phyloP scores from a whole-genome alignment of 192 early-diverging fungal genomes.

The Obelidium mucronatum region DNA sequence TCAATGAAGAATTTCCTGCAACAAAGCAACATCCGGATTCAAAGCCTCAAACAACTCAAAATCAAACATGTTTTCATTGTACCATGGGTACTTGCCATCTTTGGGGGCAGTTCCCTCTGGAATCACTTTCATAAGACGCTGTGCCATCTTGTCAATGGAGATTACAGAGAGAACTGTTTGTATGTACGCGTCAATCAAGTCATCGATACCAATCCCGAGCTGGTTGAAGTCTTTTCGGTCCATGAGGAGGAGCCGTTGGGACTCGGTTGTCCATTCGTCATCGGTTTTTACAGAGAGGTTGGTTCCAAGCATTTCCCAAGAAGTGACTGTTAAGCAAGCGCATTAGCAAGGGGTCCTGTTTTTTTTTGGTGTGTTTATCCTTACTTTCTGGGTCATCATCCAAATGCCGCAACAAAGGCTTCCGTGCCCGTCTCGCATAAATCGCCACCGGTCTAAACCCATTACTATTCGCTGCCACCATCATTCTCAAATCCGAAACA shows the following conservation, averaged over 20 bases:
- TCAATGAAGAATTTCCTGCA: conserved; percentile 45
- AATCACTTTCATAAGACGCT: conserved; percentile 44
- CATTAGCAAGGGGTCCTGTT: too few relatives aligned
- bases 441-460: conserved; percentile 85
- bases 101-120: neutral
- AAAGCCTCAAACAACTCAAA: conserved; percentile 56
- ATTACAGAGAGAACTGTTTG: conserved; percentile 86
- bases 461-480: conserved; percentile 77
- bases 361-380: neutral
- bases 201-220: conserved; percentile 83
- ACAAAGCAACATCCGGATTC: conserved; percentile 56
- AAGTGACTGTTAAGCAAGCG: conserved; percentile 57
- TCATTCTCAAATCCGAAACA: conserved; percentile 85
- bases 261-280: conserved; percentile 79
- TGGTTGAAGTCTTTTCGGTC: conserved; percentile 92
- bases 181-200: conserved; percentile 88
- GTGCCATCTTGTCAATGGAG: conserved; percentile 73
- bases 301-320: conserved; percentile 68
- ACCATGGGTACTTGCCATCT: conserved; percentile 44
- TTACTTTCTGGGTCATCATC: conserved; percentile 62
- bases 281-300: conserved; percentile 46
- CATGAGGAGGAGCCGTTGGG: conserved; percentile 83
- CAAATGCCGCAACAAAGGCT: conserved; percentile 69
- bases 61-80: conserved; percentile 48
- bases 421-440: conserved; percentile 80